These are phyloP conservation scores for Saccharum spontaneum DNA, from an alignment of 176 grass and related monocot genomes.

Conservation along the genomic window DNA sequence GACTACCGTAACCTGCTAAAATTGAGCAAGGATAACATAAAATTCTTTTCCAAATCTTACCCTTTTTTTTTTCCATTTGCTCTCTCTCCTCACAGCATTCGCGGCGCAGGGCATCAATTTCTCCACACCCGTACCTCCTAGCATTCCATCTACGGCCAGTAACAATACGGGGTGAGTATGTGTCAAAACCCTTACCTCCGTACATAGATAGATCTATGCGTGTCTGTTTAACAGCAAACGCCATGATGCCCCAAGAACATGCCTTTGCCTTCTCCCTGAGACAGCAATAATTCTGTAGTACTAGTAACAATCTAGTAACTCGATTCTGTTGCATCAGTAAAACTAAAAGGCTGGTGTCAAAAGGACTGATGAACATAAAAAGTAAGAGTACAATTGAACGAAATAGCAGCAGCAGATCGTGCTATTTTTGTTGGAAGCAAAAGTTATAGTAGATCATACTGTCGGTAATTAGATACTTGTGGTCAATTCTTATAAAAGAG, in stretches of 20 bases:
- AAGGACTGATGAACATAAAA: not conserved
- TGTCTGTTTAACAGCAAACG: not conserved
- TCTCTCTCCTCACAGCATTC: slow-evolving; percentile 44
- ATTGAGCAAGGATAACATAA: not conserved
- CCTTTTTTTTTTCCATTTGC: not conserved
- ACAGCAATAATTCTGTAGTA: not conserved
- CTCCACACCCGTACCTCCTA: slow-evolving; percentile 30
- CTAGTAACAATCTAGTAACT: not conserved
- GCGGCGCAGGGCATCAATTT: slow-evolving; percentile 59
- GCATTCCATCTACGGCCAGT: slow-evolving; percentile 35
- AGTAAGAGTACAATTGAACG: not conserved
- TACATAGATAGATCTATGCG: not conserved
- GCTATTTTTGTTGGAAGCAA: not conserved
- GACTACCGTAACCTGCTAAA: not conserved
- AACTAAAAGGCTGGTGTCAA: not conserved
- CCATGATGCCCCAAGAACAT: not conserved
- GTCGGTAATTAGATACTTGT: slow-evolving; percentile 10
- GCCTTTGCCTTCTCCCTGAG: not conserved
- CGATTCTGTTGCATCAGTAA: not conserved
- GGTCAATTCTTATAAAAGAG: not conserved
- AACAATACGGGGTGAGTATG: slow-evolving; percentile 47
- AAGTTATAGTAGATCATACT: not conserved
- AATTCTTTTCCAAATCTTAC: slow-evolving; percentile 16
- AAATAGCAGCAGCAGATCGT: not conserved
- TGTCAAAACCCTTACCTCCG: not conserved